phyloP scores from a whole-genome alignment of 2,329 filamentous ascomycete species.

The Fusarium burgessii region DNA sequence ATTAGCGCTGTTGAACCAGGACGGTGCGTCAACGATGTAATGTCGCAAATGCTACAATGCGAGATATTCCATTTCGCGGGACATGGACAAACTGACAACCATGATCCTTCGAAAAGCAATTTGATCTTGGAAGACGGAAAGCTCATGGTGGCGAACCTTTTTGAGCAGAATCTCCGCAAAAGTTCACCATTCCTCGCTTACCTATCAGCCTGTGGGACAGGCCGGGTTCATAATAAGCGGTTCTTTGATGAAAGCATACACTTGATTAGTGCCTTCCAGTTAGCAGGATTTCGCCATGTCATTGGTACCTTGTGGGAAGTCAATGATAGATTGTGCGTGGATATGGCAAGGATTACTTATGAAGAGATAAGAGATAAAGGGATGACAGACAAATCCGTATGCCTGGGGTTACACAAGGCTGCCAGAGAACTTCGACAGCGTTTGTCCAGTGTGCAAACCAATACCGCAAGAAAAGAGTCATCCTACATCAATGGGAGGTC shows the following conservation, averaged over 20 bases:
- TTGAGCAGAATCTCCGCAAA: not conserved
- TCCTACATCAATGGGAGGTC: too few species aligned
- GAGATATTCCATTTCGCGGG: not conserved
- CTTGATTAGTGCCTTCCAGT: not conserved
- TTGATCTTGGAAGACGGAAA: not conserved
- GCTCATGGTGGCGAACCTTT: not conserved
- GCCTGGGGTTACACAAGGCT: not conserved
- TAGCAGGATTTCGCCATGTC: not conserved
- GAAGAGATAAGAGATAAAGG: not conserved
- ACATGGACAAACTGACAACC: not conserved
- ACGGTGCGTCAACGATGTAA: too few species aligned
- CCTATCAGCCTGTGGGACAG: not conserved
- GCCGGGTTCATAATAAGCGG: not conserved
- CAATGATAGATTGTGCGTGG: not conserved
- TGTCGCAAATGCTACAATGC: not conserved
- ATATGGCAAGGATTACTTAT: not conserved
- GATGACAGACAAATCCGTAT: not conserved
- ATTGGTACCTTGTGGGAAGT: slow-evolving; percentile 1
- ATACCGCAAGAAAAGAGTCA: too few species aligned
- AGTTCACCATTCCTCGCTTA: not conserved
- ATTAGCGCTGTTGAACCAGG: too few species aligned
- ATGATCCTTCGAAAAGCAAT: not conserved
- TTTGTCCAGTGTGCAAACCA: not conserved
- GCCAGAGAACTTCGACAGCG: not conserved
- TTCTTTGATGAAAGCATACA: not conserved